Evolutionary conservation across 2,329 filamentous ascomycete species (phyloP), one percentile per base, ranked within the genome.

Genomic region (Penicillium sumatraense): DNA sequence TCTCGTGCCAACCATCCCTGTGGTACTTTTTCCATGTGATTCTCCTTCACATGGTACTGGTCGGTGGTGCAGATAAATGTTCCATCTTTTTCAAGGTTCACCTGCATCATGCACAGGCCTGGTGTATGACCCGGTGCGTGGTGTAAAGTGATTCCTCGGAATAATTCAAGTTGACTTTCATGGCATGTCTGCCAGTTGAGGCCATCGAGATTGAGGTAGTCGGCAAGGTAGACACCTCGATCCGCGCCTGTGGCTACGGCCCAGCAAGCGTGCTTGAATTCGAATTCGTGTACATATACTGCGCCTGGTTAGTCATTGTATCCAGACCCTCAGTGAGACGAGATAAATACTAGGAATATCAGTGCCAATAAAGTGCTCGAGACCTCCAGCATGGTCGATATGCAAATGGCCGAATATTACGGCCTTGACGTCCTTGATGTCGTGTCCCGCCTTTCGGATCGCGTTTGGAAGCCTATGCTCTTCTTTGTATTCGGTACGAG

Each of bases 381-480:
- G 63, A 0, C 79, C 78, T 2, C 79, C 79, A 0, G 79, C 79
- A 58, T 81, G 78, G 56, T 81, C 79, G 2, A 80, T 58, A 59
- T 81, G 78, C 26, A 81, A 63, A 51, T 81, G 79, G 2, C 79
- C 75, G 16, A 81, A 71, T 3, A 81, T 72, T 8, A 81, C 71
- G 18, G 73, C 71, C 60, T 80, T 80, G 24, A 81, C 66, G 60
- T 81, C 78, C 45, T 76, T 73, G 48, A 81, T 75, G 45, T 75
- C 71, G 45, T 80, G 66, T n/a, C 77, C 74, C 1, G 72, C 69
- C 10, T 62, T 60, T 40, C 66, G 62, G 38, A 77, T 76, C 3
- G 74, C 74, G 0, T 64, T 65, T 0, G 70, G 69, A 3, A 78
- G 67, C n/a, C 68, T 69, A 20, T 72, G 68, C 1, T 68, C 56